phyloP scores from a whole-genome alignment of 2,329 filamentous ascomycete genomes.

The Diaporthe citriasiana region DNA sequence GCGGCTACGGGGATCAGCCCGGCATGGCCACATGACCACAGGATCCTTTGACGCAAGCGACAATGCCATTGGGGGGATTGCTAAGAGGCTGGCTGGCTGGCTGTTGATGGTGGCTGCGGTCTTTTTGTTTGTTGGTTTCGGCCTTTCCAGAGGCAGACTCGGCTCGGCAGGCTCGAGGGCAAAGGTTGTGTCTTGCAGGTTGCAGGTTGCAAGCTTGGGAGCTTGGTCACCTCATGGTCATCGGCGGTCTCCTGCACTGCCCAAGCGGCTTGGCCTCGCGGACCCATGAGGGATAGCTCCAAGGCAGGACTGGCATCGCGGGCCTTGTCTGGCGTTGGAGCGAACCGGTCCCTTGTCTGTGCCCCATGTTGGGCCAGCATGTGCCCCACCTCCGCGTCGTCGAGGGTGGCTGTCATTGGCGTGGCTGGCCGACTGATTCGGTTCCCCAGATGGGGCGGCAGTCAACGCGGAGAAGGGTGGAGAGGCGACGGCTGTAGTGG shows the following conservation, averaged over 20 bases:
- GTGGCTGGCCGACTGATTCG: conserved; percentile 18
- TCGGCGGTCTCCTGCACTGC: conserved; percentile 4
- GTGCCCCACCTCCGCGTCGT: conserved; percentile 30
- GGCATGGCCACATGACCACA: conserved; percentile 20
- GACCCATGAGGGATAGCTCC: neutral
- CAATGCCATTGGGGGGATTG: conserved; percentile 25
- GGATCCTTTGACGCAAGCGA: conserved; percentile 27
- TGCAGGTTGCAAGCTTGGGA: neutral
- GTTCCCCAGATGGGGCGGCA: conserved; percentile 19
- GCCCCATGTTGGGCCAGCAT: conserved; percentile 16
- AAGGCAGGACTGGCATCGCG: conserved; percentile 13
- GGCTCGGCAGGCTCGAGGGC: neutral
- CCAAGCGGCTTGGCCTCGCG: conserved; percentile 24
- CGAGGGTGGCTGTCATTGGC: conserved; percentile 18
- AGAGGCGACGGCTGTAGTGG: too few relatives aligned
- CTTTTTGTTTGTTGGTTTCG: conserved; percentile 17
- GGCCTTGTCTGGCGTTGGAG: conserved; percentile 2
- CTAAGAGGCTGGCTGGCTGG: too few relatives aligned
- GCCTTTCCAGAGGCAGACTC: conserved; percentile 4
- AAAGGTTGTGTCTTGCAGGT: neutral
- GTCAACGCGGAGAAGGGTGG: conserved; percentile 27
- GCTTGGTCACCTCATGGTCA: conserved; percentile 1
- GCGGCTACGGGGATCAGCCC: conserved; percentile 26
- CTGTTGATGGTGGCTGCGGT: conserved; percentile 8
- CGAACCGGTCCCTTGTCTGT: conserved; percentile 27